Conservation (phyloP, 495 filamentous ascomycete genomes). For the Annulohypoxylon maeteangense region DNA sequence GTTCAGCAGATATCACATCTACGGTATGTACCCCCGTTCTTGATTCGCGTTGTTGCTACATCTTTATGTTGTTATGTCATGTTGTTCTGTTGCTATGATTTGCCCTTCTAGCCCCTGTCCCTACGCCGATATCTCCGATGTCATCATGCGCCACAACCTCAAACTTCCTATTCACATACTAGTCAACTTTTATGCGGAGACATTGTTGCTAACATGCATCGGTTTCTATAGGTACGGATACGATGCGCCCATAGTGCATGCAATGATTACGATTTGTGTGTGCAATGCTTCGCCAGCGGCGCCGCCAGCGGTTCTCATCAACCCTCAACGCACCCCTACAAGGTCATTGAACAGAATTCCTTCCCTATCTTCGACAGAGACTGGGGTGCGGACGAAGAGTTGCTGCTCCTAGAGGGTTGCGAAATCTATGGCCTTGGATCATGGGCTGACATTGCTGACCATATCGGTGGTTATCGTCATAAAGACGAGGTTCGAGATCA, state of each 20-base stretch:
- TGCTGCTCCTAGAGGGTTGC: slow-evolving; percentile 91
- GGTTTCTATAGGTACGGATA: slow-evolving; percentile 79
- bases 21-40: slow-evolving; percentile 66
- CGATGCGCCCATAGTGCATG: slow-evolving; percentile 85
- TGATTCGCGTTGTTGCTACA: neutral
- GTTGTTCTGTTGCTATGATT: neutral
- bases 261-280: slow-evolving; percentile 96
- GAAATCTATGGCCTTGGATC: slow-evolving; percentile 97
- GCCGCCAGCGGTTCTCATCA: slow-evolving; percentile 81
- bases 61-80: no score
- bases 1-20: slow-evolving; percentile 92
- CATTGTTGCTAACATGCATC: slow-evolving; percentile 3
- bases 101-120: neutral
- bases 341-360: slow-evolving; percentile 97
- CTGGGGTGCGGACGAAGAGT: slow-evolving; percentile 97
- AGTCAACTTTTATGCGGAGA: neutral
- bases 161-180: neutral
- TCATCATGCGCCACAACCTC: neutral
- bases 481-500: slow-evolving; percentile 97
- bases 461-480: slow-evolving; percentile 92
- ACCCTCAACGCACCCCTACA: slow-evolving; percentile 83
- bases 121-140: neutral
- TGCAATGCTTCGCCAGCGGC: slow-evolving; percentile 89
- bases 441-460: slow-evolving; percentile 97
- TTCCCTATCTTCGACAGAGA: slow-evolving; percentile 94